Conservation (phyloP, 2,329 filamentous ascomycete genomes). For the Botrytis aclada region DNA sequence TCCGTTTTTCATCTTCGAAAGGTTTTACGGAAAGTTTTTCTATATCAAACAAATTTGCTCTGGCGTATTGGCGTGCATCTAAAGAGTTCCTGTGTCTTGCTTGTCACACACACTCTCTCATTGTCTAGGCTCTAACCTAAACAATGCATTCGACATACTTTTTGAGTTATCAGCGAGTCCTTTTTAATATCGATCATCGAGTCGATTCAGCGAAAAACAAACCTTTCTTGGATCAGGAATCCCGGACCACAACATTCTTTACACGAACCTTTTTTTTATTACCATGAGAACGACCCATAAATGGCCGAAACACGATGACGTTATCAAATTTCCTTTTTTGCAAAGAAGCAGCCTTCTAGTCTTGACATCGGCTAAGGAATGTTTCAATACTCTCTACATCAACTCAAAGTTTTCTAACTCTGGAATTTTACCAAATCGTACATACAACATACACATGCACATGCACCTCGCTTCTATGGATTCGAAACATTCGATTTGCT, state of each 20-base stretch:
- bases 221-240: conserved; percentile 37
- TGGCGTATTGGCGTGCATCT: conserved; percentile 34
- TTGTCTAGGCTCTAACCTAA: not conserved
- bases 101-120: conserved; percentile 1
- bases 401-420: not conserved
- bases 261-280: conserved; percentile 22
- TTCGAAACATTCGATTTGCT: conserved; percentile 3
- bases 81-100: not conserved
- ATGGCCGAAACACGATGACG: conserved; percentile 7
- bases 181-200: conserved; percentile 24
- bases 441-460: conserved; percentile 1
- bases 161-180: conserved; percentile 29
- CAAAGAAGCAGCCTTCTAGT: not conserved
- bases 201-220: conserved; percentile 23
- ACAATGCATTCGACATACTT: conserved; percentile 33
- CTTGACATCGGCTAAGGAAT: not conserved
- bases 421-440: conserved; percentile 5
- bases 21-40: conserved; percentile 23
- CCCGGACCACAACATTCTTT: conserved; percentile 30
- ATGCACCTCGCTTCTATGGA: not conserved
- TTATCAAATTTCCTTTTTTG: conserved; percentile 13
- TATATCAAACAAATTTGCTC: conserved; percentile 28
- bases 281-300: not conserved
- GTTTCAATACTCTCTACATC: conserved; percentile 5
- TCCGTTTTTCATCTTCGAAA: conserved; percentile 15